Evolutionary conservation across 768 basidiomycete species (phyloP).

Genomic region (Lactarius deliciosus): DNA sequence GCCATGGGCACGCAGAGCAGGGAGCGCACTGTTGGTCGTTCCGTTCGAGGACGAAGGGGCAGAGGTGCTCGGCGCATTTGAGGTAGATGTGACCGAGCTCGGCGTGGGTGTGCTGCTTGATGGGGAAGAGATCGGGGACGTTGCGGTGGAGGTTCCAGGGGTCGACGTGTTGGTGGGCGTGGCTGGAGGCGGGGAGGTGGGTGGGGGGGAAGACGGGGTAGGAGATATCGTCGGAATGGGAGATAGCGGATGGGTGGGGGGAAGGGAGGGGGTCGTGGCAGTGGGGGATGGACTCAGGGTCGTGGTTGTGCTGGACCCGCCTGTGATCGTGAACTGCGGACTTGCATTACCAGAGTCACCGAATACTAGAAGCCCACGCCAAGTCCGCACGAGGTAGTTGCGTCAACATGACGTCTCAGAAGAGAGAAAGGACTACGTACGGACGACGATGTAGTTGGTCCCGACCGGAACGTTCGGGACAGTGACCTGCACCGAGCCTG

Average conservation of each 20-base stretch:
- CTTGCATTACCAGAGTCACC: constrained; percentile 51
- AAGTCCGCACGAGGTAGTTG: background rate
- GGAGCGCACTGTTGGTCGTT: constrained; percentile 5
- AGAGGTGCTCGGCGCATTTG: background rate
- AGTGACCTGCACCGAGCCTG: constrained; percentile 38
- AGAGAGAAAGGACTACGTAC: constrained; percentile 37
- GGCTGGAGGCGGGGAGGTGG: background rate
- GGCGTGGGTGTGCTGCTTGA: background rate
- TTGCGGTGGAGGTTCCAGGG: background rate
- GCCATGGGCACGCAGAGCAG: background rate
- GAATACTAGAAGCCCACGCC: constrained; percentile 39
- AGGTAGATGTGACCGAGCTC: background rate
- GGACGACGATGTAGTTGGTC: constrained; percentile 41
- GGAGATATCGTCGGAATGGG: background rate
- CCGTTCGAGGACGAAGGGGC: background rate
- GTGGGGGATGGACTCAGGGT: background rate
- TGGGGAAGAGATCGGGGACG: background rate
- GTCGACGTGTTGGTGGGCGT: background rate
- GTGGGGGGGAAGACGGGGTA: background rate
- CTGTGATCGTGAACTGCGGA: constrained; percentile 39
- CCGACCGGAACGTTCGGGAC: constrained; percentile 41
- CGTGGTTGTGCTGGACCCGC: background rate
- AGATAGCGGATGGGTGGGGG: background rate
- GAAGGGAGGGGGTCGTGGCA: background rate
- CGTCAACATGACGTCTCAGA: background rate